These are phyloP conservation scores for Gastrolobium bilobum DNA, from an alignment of 306 rosid genomes.

Conservation along the genomic window DNA sequence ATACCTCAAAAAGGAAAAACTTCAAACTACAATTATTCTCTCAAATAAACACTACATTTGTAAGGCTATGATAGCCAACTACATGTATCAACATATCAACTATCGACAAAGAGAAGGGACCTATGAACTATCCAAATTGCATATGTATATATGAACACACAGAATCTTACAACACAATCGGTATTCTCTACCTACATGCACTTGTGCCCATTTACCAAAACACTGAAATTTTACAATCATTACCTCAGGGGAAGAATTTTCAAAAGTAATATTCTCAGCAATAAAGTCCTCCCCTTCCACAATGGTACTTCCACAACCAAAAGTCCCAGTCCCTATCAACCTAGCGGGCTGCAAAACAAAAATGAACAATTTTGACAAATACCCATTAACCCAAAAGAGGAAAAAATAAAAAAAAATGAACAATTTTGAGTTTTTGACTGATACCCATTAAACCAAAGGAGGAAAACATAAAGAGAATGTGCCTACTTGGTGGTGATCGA, in stretches of 20 bases:
- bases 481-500: slow-evolving; percentile 87
- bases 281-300: slow-evolving; percentile 98
- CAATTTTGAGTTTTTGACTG: neutral
- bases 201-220: slow-evolving; percentile 19
- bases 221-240: slow-evolving; percentile 24
- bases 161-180: neutral
- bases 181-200: slow-evolving; percentile 37
- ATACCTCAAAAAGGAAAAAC: neutral
- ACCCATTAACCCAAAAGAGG: slow-evolving; percentile 32
- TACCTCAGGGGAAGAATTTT: slow-evolving; percentile 91
- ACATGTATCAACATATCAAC: slow-evolving; percentile 31
- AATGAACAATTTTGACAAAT: neutral
- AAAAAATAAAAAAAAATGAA: slow-evolving; percentile 5
- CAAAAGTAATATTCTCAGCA: slow-evolving; percentile 94
- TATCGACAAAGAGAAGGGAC: neutral
- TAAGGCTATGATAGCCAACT: slow-evolving; percentile 17
- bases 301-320: slow-evolving; percentile 91
- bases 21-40: slow-evolving; percentile 22
- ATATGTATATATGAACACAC: neutral
- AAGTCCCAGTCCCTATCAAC: slow-evolving; percentile 92
- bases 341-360: slow-evolving; percentile 64
- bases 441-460: slow-evolving; percentile 40
- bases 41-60: slow-evolving; percentile 3
- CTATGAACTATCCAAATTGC: slow-evolving; percentile 26
- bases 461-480: neutral